Conservation (phyloP, 2,329 filamentous ascomycete genomes). For the Penicillium psychrosexuale region DNA sequence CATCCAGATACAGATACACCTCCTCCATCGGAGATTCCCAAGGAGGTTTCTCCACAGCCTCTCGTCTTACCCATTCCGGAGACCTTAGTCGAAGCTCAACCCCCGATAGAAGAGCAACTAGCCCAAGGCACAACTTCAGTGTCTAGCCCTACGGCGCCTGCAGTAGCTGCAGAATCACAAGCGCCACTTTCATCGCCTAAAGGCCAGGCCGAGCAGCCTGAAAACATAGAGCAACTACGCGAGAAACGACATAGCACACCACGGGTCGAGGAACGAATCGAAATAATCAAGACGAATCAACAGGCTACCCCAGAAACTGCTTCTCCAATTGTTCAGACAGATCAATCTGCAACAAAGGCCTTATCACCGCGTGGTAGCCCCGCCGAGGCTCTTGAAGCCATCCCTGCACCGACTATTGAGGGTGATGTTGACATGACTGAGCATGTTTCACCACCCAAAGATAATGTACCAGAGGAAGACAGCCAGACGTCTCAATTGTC, state of each 20-base stretch:
- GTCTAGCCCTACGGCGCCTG: not conserved
- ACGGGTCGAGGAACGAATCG: not conserved
- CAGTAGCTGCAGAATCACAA: not conserved
- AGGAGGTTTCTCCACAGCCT: not conserved
- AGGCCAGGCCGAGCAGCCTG: not conserved
- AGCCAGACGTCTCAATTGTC: not conserved
- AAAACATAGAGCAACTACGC: not conserved
- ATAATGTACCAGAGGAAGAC: not conserved
- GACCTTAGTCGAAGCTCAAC: not conserved
- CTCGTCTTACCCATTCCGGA: not conserved
- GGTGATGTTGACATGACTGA: not conserved
- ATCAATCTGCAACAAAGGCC: not conserved
- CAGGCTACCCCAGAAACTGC: not conserved
- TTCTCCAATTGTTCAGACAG: not conserved
- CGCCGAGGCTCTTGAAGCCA: not conserved
- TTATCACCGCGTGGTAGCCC: not conserved
- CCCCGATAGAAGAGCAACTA: not conserved
- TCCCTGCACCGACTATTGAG: not conserved
- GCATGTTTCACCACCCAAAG: not conserved
- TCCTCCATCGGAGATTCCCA: not conserved
- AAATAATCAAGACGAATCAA: not conserved
- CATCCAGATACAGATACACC: not conserved
- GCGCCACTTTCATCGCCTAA: not conserved
- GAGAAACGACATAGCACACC: constrained; percentile 5
- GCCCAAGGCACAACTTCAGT: not conserved